phyloP scores from a whole-genome alignment of 2,329 filamentous ascomycete genomes.

The Paracorniculantispora psalliotae region DNA sequence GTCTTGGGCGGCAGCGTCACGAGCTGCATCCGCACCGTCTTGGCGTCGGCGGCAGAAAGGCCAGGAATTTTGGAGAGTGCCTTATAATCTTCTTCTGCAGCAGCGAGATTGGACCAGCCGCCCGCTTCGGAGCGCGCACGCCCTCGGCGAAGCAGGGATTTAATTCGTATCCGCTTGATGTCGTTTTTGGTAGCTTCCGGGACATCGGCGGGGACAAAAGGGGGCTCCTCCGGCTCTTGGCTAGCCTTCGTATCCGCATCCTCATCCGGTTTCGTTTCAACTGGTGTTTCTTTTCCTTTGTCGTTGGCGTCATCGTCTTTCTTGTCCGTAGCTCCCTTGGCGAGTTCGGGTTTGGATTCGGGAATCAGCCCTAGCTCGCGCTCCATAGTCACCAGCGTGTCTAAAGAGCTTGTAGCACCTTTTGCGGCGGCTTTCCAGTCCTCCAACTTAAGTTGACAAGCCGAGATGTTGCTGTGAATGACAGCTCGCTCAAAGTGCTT shows the following conservation, averaged over 20 bases:
- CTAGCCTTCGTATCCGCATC: not conserved
- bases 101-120: slow-evolving; percentile 75
- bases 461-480: slow-evolving; percentile 81
- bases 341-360: slow-evolving; percentile 40
- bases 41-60: slow-evolving; percentile 61
- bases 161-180: slow-evolving; percentile 71
- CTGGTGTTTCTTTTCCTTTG: slow-evolving; percentile 30
- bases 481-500: slow-evolving; percentile 86
- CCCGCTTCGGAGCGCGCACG: slow-evolving; percentile 65
- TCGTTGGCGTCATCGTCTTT: slow-evolving; percentile 20
- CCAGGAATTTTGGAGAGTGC: slow-evolving; percentile 49
- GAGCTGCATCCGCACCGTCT: slow-evolving; percentile 63
- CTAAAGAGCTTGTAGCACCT: slow-evolving; percentile 66
- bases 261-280: slow-evolving; percentile 17
- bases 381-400: slow-evolving; percentile 48
- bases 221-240: slow-evolving; percentile 27
- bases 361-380: slow-evolving; percentile 24
- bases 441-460: slow-evolving; percentile 77
- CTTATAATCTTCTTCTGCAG: slow-evolving; percentile 77
- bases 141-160: slow-evolving; percentile 76
- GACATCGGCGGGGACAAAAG: slow-evolving; percentile 19
- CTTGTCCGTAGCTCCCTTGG: not conserved
- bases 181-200: slow-evolving; percentile 40
- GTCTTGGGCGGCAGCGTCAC: slow-evolving; percentile 60
- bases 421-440: slow-evolving; percentile 82